Base-by-base conservation (phyloP, 179 eudicot genomes). In the Beta corolliflora region DNA sequence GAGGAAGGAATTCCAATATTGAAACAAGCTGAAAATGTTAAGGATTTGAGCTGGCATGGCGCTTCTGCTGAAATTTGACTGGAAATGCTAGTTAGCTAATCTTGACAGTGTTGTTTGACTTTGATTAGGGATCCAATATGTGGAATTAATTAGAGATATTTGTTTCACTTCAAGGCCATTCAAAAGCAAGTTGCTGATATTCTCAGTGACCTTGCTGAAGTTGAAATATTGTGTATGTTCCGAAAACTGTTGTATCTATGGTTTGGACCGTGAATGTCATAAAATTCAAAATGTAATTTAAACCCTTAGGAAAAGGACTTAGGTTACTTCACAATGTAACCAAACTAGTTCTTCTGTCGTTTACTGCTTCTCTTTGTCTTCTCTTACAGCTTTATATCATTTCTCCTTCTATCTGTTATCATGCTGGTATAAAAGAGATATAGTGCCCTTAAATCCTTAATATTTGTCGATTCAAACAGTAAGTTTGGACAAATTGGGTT, bases 201-300 rank as follows among this genome's bases (percentile, higher is more conserved):
- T 70, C 36, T 3, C 23, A 46, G 68, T 70, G 25, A 41, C 19
- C 67, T 59, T 56, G 14, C 31, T 1, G 21, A 25, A 10, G 50
- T 79, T 77, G 72, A 21, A 55, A 70, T 59, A 29, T 16, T 16
- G 52, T 67, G 41, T 10, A n/a, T 55, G 75, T 12, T 58, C 52
- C 50, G 14, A 19, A 31, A 36, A 59, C 9, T 58, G 66, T 31
- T 9, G 53, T 59, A 55, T 9, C 66, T 29, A 31, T 36, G n/a
- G 29, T 21, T 5, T 25, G 59, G 41, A 31, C 48, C 1, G 50
- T 75, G 65, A 56, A 18, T 31, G 54, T 15, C 7, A 6, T 52
- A 19, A 50, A n/a, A 48, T 9, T 50, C 3, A 21, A 71, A 11
- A 52, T 36, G 4, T 52, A 14, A 9, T 29, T 53, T 29, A 0